Base-by-base conservation (phyloP, 257 asterid species). In the Ligustrum vulgare region DNA sequence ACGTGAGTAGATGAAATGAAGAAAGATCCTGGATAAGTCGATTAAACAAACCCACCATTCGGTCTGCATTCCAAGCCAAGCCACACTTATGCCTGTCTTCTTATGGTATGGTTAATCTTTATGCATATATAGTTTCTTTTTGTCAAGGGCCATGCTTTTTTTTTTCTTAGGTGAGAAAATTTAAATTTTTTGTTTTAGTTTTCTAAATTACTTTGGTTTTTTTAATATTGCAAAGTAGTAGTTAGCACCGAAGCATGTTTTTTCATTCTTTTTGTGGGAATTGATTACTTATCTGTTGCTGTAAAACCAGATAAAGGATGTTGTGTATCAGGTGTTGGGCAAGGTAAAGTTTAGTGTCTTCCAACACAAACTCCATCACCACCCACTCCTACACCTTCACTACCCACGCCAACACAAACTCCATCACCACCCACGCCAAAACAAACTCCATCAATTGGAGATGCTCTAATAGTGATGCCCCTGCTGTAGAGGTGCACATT, bases 201-300 rank as follows among this genome's bases (percentile, higher is more conserved):
- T 3, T 18, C 51, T 43, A 43, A 43, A 43, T 43, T 43, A 11
- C 51, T 43, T 0, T 43, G 51, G 18, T 12, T 12, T 39, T 39
- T 8, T 43, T 12, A n/a, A 12, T 43, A 43, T 11, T 12, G 33
- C 66, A 22, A 22, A 60, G 66, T 20, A 18, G 34, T 7, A 23
- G 33, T n/a, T n/a, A n/a, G n/a, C 34, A 60, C 67, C 23, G 33
- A 60, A 60, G 34, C 67, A 23, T 60, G 51, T n/a, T n/a, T 37
- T 34, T 11, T 18, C 25, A 18, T 20, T 68, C 32, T 18, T 68
- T 68, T 62, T 70, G 67, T 67, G 76, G 86, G 86, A 68, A 20
- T 77, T 2, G 85, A 82, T 77, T 85, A 80, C 77, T 49, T 85
- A 66, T 80, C 86, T 13, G 32, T 82, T 31, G 85, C 74, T 13